A percentile compares a stretch with the other conserved stretches of the same genome.
Conservation (phyloP, 805 yeast species). For the Phaffomyces thermotolerans region DNA sequence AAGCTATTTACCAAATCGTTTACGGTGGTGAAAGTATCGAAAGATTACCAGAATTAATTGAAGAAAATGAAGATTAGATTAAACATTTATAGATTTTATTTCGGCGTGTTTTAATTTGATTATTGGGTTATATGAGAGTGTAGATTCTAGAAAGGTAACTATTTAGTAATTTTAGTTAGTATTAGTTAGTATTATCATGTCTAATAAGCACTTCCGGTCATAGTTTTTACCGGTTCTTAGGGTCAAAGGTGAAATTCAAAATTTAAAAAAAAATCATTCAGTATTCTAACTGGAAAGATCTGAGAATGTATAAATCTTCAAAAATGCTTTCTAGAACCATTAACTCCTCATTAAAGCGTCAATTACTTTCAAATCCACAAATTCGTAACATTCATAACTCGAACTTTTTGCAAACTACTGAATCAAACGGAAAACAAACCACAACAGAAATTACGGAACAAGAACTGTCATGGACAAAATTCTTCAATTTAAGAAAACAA, state of each 20-base stretch:
- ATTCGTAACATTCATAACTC: neutral
- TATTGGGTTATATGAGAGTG: neutral
- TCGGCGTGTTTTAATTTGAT: neutral
- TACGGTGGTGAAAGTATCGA: slow-evolving; percentile 70
- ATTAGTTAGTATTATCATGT: neutral
- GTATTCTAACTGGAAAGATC: too few species aligned
- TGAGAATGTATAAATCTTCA: too few species aligned
- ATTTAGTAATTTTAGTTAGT: too few species aligned
- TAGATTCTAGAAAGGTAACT: too few species aligned
- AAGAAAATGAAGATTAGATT: slow-evolving; percentile 25
- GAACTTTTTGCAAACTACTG: neutral
- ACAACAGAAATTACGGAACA: too few species aligned
- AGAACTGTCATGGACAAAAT: slow-evolving; percentile 67
- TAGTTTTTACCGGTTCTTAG: too few species aligned
- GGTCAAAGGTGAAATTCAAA: too few species aligned
- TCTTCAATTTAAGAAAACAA: slow-evolving; percentile 65
- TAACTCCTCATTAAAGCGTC: neutral
- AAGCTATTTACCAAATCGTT: slow-evolving; percentile 71
- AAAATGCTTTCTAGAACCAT: neutral
- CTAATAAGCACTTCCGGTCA: too few species aligned
- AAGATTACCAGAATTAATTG: slow-evolving; percentile 66
- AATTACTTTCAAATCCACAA: neutral
- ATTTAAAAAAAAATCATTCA: too few species aligned
- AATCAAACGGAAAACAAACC: neutral
- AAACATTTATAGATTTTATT: too few species aligned